Evolutionary conservation across 2,329 filamentous ascomycete genomes (phyloP), one percentile per base, ranked within the genome.

Genomic region (Monilinia fructicola): DNA sequence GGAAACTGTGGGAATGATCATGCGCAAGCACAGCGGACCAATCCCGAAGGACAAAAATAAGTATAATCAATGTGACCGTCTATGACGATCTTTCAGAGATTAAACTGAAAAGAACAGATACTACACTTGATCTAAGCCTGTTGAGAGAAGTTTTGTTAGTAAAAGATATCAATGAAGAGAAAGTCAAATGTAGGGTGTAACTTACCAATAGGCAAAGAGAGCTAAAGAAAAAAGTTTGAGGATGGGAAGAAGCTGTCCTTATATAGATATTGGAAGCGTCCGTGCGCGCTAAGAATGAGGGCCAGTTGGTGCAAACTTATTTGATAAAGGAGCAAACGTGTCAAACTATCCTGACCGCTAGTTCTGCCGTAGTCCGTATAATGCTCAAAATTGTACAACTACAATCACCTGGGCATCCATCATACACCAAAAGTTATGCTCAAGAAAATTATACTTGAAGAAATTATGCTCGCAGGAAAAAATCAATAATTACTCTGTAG

Each of bases 21-120:
- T 90, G 83, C 81, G 87, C 89, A 90, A 91, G 89, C 87, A 83
- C 87, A 90, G 88, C 85, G 87, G 84, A 73, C 72, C 75, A 78
- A 76, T 73, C 76, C 77, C 79, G 74, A 84, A 72, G 68, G 73
- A 68, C 83, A 91, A 91, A 89, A 90, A 93, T 92, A 84, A 83
- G 88, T 87, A 86, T 91, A 93, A 93, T 91, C 88, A 87, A 82
- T 84, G 85, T 86, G 83, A 83, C 82, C 82, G 83, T 87, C 70
- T 83, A 81, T 90, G 85, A 87, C 83, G 82, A 83, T 84, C 85
- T 92, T 91, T 90, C 90, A 93, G 90, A 90, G 88, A 92, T 93
- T 93, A 93, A 93, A 92, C 90, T 93, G 88, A 92, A 90, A 92
- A 93, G 90, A 93, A 93, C 90, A 92, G 89, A 72, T 72, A 92